Conservation (phyloP, 768 basidiomycete genomes). For the Hirschioporus abietinus region DNA sequence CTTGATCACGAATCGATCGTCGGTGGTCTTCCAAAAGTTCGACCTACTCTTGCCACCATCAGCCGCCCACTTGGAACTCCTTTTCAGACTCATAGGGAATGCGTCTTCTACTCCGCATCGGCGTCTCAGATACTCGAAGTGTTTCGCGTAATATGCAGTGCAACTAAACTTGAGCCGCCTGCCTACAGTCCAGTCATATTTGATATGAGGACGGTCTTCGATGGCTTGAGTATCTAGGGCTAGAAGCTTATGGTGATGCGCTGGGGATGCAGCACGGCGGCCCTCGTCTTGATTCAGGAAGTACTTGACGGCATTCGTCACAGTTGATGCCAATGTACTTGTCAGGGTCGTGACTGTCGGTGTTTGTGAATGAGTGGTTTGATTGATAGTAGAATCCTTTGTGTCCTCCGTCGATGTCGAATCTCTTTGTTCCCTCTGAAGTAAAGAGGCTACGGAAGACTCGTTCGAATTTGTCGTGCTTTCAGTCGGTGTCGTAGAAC, state of each 20-base stretch:
- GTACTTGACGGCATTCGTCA: constrained; percentile 56
- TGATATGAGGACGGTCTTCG: constrained; percentile 76
- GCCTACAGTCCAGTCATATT: constrained; percentile 76
- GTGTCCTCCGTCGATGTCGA: neutral
- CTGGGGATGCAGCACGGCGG: constrained; percentile 24
- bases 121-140: constrained; percentile 64
- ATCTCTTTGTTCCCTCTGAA: neutral
- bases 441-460: constrained; percentile 7
- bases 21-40: constrained; percentile 78
- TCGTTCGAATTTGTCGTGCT: neutral
- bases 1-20: constrained; percentile 79
- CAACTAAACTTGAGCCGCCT: constrained; percentile 73
- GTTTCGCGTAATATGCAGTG: constrained; percentile 77
- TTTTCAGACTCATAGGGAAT: constrained; percentile 55
- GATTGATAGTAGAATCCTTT: neutral
- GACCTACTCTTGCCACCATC: constrained; percentile 78
- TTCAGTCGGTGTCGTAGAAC: neutral
- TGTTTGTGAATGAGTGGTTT: neutral
- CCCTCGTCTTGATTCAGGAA: constrained; percentile 38
- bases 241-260: constrained; percentile 48
- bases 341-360: constrained; percentile 24
- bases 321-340: constrained; percentile 42
- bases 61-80: constrained; percentile 63
- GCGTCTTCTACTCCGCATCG: constrained; percentile 62
- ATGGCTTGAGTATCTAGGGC: constrained; percentile 33